phyloP scores from a whole-genome alignment of 306 rosid species.

The Vigna nakashimae region DNA sequence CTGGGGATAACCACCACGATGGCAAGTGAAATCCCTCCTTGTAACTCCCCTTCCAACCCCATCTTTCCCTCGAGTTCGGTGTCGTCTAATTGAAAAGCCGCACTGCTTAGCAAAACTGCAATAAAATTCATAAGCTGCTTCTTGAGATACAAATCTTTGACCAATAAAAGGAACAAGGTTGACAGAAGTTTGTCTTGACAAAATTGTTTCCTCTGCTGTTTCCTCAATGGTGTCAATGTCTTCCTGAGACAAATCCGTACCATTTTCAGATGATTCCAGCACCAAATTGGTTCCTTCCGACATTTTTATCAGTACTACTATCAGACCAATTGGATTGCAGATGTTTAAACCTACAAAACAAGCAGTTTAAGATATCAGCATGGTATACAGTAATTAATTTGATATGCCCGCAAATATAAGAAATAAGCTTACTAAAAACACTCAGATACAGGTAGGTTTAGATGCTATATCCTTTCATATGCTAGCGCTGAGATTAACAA shows the following conservation, averaged over 20 bases:
- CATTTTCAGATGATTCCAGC: conserved; percentile 78
- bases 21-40: conserved; percentile 88
- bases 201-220: conserved; percentile 67
- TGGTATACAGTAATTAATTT: neutral
- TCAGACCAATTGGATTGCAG: conserved; percentile 26
- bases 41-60: conserved; percentile 93
- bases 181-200: conserved; percentile 82
- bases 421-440: neutral
- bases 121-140: conserved; percentile 90
- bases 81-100: conserved; percentile 87
- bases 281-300: conserved; percentile 69
- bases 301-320: conserved; percentile 44
- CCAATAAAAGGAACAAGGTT: conserved; percentile 85
- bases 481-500: neutral
- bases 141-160: conserved; percentile 83
- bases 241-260: conserved; percentile 80
- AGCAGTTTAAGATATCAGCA: conserved; percentile 20
- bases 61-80: conserved; percentile 89
- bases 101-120: conserved; percentile 85
- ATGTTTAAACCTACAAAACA: conserved; percentile 44
- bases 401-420: neutral
- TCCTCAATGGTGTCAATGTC: conserved; percentile 75
- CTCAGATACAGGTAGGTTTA: neutral
- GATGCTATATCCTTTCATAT: neutral
- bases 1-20: conserved; percentile 89